A percentile compares a stretch with the other conserved stretches of the same genome.
Conservation (phyloP, 768 basidiomycete genomes). For the Sarcodon sp. region DNA sequence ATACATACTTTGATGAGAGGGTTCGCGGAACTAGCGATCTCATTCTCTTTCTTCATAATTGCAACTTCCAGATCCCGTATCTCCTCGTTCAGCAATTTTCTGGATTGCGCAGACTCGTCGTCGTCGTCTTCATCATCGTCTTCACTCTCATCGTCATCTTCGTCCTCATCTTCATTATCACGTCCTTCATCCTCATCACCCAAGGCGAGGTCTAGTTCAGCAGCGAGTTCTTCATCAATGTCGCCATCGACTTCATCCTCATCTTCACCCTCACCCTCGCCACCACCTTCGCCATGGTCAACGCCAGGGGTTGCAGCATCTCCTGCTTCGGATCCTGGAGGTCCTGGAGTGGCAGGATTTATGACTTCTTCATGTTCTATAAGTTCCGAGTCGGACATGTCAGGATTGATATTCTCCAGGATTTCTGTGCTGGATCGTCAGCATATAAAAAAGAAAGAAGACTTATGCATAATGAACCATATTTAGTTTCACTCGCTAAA, state of each 20-base stretch:
- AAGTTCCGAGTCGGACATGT: conserved; percentile 83
- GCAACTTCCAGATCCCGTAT: conserved; percentile 83
- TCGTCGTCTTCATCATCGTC: conserved; percentile 78
- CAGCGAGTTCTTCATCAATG: conserved; percentile 81
- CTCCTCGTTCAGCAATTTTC: conserved; percentile 77
- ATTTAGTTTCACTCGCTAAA: conserved; percentile 62
- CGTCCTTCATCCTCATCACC: conserved; percentile 47
- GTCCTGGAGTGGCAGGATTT: conserved; percentile 62
- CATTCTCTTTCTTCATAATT: conserved; percentile 71
- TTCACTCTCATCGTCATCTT: conserved; percentile 36
- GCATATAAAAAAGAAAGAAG: not conserved
- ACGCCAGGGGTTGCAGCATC: conserved; percentile 50
- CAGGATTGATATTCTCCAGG: conserved; percentile 84
- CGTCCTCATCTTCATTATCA: conserved; percentile 54
- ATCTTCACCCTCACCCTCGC: conserved; percentile 45
- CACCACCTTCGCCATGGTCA: conserved; percentile 41
- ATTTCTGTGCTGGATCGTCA: conserved; percentile 36
- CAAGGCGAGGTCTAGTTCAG: conserved; percentile 80
- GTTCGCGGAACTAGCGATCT: conserved; percentile 76
- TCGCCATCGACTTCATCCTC: conserved; percentile 64
- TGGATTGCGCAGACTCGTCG: conserved; percentile 57
- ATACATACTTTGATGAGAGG: conserved; percentile 66
- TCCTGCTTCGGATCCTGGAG: conserved; percentile 48
- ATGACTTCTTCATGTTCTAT: conserved; percentile 51
- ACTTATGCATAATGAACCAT: conserved; percentile 30